Percentiles rank a stretch among this genome's conserved stretches.
phyloP scores from a whole-genome alignment of 495 filamentous ascomycete species.

The Bombardia bombarda region DNA sequence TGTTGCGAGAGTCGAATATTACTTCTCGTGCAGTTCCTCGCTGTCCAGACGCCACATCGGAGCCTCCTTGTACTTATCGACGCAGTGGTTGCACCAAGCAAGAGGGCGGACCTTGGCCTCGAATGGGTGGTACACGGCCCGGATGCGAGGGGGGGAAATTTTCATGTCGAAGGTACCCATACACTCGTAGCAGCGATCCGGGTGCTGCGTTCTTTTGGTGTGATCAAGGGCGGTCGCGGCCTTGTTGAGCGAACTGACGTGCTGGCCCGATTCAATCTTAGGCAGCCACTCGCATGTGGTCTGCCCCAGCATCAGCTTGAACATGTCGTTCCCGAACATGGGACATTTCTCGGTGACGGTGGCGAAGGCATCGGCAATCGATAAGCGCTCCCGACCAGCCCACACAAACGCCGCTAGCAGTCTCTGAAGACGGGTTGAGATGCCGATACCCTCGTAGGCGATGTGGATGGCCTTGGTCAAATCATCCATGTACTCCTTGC shows the following conservation, averaged over 20 bases:
- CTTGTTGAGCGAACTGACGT: too few species aligned
- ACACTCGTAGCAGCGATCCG: conserved; percentile 13
- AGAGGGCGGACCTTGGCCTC: conserved; percentile 3
- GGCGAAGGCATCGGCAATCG: neutral
- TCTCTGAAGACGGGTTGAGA: conserved; percentile 6
- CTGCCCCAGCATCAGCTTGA: conserved; percentile 5
- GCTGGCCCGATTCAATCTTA: neutral
- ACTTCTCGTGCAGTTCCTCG: too few species aligned
- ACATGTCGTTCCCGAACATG: conserved; percentile 3
- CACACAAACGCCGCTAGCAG: conserved; percentile 10
- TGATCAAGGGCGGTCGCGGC: conserved; percentile 4
- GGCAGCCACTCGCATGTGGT: conserved; percentile 3
- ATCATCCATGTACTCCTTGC: neutral
- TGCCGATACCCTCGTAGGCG: neutral
- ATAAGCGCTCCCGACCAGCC: conserved; percentile 10
- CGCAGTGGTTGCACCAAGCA: conserved; percentile 9
- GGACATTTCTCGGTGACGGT: neutral
- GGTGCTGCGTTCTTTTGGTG: conserved; percentile 11
- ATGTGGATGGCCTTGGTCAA: conserved; percentile 3
- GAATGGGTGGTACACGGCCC: conserved; percentile 13
- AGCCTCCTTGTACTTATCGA: neutral
- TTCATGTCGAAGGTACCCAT: conserved; percentile 8
- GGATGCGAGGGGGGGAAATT: neutral
- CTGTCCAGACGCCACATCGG: conserved; percentile 6
- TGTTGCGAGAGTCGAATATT: too few species aligned